phyloP scores from a whole-genome alignment of 2,329 filamentous ascomycete species.

The Penicillium sp. region DNA sequence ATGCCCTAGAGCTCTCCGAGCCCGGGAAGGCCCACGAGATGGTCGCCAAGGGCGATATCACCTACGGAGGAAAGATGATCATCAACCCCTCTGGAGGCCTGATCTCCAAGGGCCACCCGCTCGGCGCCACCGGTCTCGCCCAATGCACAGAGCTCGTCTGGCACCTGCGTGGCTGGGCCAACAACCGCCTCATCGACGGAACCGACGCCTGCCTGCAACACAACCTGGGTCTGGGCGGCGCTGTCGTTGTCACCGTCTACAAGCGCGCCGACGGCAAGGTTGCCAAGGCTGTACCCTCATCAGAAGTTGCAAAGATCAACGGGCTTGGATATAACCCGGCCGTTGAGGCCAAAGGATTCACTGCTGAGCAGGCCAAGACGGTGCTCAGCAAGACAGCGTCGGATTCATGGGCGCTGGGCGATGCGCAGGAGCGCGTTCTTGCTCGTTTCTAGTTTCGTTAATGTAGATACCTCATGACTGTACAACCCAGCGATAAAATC shows the following conservation, averaged over 20 bases:
- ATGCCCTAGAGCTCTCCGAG: slow-evolving; percentile 79
- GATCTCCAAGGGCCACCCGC: slow-evolving; percentile 94
- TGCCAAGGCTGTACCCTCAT: slow-evolving; percentile 64
- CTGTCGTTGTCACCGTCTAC: slow-evolving; percentile 89
- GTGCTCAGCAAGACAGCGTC: slow-evolving; percentile 71
- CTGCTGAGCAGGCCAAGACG: slow-evolving; percentile 70
- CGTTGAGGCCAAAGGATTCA: slow-evolving; percentile 86
- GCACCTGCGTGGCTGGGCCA: slow-evolving; percentile 95
- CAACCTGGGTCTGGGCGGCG: slow-evolving; percentile 89
- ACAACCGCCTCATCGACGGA: slow-evolving; percentile 74
- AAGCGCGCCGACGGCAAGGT: slow-evolving; percentile 76
- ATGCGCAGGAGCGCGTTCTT: slow-evolving; percentile 75
- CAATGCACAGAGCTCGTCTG: slow-evolving; percentile 95
- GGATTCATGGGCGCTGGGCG: slow-evolving; percentile 78
- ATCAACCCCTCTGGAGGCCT: slow-evolving; percentile 94
- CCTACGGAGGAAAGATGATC: slow-evolving; percentile 80
- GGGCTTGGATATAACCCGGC: slow-evolving; percentile 90
- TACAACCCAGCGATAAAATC: slow-evolving; percentile 9
- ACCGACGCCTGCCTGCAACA: slow-evolving; percentile 84
- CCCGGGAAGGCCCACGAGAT: slow-evolving; percentile 90
- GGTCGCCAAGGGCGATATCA: slow-evolving; percentile 85
- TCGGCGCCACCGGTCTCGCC: slow-evolving; percentile 91
- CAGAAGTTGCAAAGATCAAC: slow-evolving; percentile 67
- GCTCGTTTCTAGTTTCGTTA: slow-evolving; percentile 59
- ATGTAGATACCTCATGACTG: slow-evolving; percentile 14